Evolutionary conservation across 345 rosid genomes (phyloP).

Genomic region (Capsella bursapastoris): DNA sequence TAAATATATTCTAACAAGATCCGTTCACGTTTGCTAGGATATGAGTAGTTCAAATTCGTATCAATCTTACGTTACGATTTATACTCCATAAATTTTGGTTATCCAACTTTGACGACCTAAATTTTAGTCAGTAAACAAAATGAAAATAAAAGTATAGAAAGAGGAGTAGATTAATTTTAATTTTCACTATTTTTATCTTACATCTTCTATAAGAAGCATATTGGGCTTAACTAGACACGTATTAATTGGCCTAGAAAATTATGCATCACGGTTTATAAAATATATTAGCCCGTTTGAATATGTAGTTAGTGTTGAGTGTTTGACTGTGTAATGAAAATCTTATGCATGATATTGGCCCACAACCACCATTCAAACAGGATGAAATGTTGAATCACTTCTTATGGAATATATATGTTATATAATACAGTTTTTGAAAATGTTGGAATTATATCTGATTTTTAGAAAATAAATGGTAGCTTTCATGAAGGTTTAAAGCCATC

Average conservation of each 20-base stretch:
- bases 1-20: not conserved
- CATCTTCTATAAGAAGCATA: not conserved
- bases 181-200: not conserved
- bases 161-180: too few species aligned
- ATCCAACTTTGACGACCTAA: constrained; percentile 2
- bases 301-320: too few species aligned
- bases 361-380: too few species aligned
- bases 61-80: not conserved
- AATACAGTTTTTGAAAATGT: too few species aligned
- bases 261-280: not conserved
- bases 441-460: too few species aligned
- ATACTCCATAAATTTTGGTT: not conserved
- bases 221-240: constrained; percentile 9
- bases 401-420: too few species aligned
- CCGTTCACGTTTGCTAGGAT: not conserved
- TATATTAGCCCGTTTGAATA: constrained; percentile 1
- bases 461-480: too few species aligned
- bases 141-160: too few species aligned
- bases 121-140: not conserved
- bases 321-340: too few species aligned
- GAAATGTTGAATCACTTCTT: too few species aligned
- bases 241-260: not conserved
- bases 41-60: not conserved
- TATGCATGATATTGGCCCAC: not conserved
- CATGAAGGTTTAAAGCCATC: too few species aligned